Conservation (phyloP, 176 grass and related monocot species). For the Eleusine indica region DNA sequence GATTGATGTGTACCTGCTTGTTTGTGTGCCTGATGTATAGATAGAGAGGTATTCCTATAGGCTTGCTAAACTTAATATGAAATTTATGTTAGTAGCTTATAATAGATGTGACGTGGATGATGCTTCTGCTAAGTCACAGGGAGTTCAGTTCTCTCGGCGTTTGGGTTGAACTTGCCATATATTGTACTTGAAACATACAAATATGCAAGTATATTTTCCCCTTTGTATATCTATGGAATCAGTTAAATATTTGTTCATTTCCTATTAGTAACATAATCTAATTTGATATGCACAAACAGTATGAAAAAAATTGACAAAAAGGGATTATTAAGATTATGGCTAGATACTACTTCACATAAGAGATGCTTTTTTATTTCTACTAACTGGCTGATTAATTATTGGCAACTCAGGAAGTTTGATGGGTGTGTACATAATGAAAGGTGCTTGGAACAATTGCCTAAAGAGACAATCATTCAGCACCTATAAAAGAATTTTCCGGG, state of each 20-base stretch:
- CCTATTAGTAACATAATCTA: background rate
- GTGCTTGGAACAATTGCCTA: background rate
- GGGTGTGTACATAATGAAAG: background rate
- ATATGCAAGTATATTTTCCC: background rate
- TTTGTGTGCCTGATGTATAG: constrained; percentile 20
- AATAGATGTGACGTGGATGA: background rate
- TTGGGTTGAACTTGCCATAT: constrained; percentile 26
- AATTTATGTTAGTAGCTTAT: background rate
- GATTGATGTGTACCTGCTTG: background rate
- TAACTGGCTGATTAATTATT: background rate
- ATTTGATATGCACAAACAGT: background rate
- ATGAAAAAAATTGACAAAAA: background rate
- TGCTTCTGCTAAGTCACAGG: background rate
- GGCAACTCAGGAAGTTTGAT: background rate
- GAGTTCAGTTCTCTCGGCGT: background rate
- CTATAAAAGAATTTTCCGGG: too few species aligned
- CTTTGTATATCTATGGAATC: background rate
- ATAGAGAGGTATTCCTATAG: constrained; percentile 23
- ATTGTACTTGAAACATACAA: constrained; percentile 21
- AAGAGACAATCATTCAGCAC: too few species aligned
- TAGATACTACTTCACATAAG: background rate
- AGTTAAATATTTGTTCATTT: background rate
- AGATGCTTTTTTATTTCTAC: background rate
- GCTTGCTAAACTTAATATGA: background rate
- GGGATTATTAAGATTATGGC: background rate